phyloP scores from a whole-genome alignment of 176 grass and related monocot genomes.

The Aegilops tauschii region DNA sequence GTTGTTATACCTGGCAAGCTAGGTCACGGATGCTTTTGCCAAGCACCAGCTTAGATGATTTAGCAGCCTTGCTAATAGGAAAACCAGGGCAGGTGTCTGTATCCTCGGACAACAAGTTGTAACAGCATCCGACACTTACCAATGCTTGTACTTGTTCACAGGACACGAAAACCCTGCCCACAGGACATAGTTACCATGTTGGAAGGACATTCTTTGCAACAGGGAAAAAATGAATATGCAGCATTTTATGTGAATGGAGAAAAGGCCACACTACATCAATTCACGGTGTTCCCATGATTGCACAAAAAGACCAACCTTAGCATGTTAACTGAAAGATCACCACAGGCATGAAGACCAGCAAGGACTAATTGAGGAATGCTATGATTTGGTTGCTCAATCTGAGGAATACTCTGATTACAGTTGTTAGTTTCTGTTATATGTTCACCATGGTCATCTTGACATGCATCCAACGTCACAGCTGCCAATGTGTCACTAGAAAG shows the following conservation, averaged over 20 bases:
- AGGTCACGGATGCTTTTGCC: conserved; percentile 86
- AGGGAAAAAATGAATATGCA: neutral
- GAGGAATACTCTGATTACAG: conserved; percentile 1
- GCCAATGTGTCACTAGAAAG: conserved; percentile 79
- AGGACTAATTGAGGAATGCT: conserved; percentile 55
- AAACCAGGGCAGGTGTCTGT: conserved; percentile 50
- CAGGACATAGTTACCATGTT: conserved; percentile 40
- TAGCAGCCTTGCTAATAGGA: conserved; percentile 77
- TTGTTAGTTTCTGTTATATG: conserved; percentile 18
- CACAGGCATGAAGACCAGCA: conserved; percentile 92
- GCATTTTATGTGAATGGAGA: neutral
- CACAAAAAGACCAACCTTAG: conserved; percentile 59
- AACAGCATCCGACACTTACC: conserved; percentile 82
- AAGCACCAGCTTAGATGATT: conserved; percentile 39
- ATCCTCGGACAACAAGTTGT: conserved; percentile 84
- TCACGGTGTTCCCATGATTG: conserved; percentile 7
- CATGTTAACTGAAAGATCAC: conserved; percentile 98
- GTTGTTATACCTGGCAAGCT: conserved; percentile 74
- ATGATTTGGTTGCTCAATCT: conserved; percentile 26
- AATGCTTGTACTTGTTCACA: conserved; percentile 71
- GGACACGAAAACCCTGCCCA: conserved; percentile 64
- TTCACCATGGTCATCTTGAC: conserved; percentile 38
- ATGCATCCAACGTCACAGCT: conserved; percentile 53
- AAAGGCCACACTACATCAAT: neutral
- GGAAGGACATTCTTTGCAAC: conserved; percentile 14